Conservation (phyloP, 768 basidiomycete species). For the Suillus hirtellus region DNA sequence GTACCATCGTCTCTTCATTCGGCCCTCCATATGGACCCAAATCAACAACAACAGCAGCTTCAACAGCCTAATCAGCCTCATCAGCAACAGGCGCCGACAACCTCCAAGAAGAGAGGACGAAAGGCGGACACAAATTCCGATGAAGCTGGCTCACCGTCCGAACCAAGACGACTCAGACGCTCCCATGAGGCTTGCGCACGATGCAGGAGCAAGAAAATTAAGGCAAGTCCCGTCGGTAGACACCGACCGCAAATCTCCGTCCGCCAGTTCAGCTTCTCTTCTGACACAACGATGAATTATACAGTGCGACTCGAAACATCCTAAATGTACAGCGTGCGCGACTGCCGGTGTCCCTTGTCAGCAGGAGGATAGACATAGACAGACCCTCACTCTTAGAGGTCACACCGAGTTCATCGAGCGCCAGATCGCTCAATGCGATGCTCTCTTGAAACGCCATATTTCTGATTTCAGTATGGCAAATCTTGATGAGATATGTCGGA, state of each 20-base stretch:
- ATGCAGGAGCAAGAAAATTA: constrained; percentile 96
- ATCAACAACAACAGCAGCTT: constrained; percentile 51
- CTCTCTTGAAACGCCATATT: constrained; percentile 72
- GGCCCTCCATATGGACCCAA: constrained; percentile 69
- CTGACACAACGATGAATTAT: constrained; percentile 28
- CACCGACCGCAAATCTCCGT: constrained; percentile 85
- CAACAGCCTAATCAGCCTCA: constrained; percentile 38
- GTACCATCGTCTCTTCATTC: constrained; percentile 56
- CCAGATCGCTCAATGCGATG: constrained; percentile 76
- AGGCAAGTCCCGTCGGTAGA: constrained; percentile 71
- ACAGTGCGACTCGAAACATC: constrained; percentile 91
- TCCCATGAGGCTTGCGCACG: constrained; percentile 92
- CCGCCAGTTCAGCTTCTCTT: constrained; percentile 39
- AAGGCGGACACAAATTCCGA: constrained; percentile 58
- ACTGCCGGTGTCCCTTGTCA: constrained; percentile 79
- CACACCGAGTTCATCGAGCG: constrained; percentile 82
- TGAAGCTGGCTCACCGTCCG: constrained; percentile 56
- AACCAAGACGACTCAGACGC: constrained; percentile 79
- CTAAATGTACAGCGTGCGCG: constrained; percentile 81
- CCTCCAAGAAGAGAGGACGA: constrained; percentile 55
- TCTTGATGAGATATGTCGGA: constrained; percentile 62
- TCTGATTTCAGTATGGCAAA: constrained; percentile 66
- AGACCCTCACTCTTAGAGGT: constrained; percentile 82
- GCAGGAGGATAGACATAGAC: constrained; percentile 86
- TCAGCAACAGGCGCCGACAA: constrained; percentile 36